Evolutionary conservation across 805 yeast genomes (phyloP), one percentile per base, ranked within the genome.

Genomic region (Metschnikowia matae): DNA sequence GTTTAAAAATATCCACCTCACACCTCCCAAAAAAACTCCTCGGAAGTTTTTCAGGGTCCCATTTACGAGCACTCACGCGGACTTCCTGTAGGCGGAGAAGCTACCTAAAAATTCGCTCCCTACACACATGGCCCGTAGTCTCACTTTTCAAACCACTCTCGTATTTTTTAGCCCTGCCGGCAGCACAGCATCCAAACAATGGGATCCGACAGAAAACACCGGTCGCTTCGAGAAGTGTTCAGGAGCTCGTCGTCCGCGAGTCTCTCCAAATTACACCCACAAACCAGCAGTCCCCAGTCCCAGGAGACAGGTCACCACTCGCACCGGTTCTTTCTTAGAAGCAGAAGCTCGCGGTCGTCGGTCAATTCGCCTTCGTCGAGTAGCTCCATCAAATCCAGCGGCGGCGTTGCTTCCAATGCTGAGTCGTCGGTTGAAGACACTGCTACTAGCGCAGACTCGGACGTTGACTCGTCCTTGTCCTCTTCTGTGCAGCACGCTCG

Each of bases 331-430:
- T 60, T 67, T 33, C 57, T 67, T 40, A 56, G 63, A 42, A 54
- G 56, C 21, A 53, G 61, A 39, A 58, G 57, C 45, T 62, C 68
- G 10, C 54, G 59, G 31, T 54, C 51, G 31, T 57, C 66, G 23
- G 48, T 64, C 29, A 60, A 68, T 36, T 65, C 70, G 8, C 66
- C 58, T 40, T 57, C 65, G 20, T 62, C 68, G 32, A 42, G 56
- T n/a, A 53, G 57, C 38, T 60, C 68, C 6, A 21, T 57, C 29
- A 56, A 55, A 41, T 62, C 64, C 4, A 31, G 31, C 8, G 50
- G 42, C 13, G 54, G 49, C 5, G 48, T 46, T 18, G 48, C 38
- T 13, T 49, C 55, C 23, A 57, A 52, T 41, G 37, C 54, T 17
- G 59, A 52, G 29, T 50, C 56, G 2, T 40, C 48, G 3, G 40